Evolutionary conservation across 331 rosid genomes (phyloP), one percentile per base, ranked within the genome.

Genomic region (Malus hybrid): DNA sequence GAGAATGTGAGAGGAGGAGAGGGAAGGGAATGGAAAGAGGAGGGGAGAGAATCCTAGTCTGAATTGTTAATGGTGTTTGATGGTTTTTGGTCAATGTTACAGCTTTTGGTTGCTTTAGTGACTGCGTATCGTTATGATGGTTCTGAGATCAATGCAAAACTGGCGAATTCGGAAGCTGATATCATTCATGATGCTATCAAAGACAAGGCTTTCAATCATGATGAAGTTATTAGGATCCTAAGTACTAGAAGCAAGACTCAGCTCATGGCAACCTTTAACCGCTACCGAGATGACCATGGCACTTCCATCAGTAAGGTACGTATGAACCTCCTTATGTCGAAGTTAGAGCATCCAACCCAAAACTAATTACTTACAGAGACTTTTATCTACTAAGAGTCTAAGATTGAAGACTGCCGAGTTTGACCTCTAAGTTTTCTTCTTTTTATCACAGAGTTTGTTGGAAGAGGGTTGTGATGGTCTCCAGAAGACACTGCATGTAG

Each of bases 21-120:
- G 24, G 24, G 24, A 24, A 24, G 24, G 24, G 24, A 24, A 24
- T 24, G 24, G 24, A 24, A 24, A 24, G 24, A 24, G 24, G 24
- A 24, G 24, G 24, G 24, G 24, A 24, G 24, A 24, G 24, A 24
- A 24, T 24, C 24, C 24, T 24, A 24, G 24, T 24, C 24, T 24
- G 7, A 71, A n/a, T 32, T 71, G 52, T 15, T 71, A 33, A 71
- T 56, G 22, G 22, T 22, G 22, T 22, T 22, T 22, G 22, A 22
- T 22, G 74, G 29, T 60, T 70, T 71, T n/a, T 32, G 62, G 61
- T 50, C 14, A 27, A 33, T 71, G 15, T 64, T 70, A 44, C 94
- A 93, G 98, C 86, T 93, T 22, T 73, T 93, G 83, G 89, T 93
- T 59, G 91, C 87, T 18, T 77, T 93, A 76, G 96, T 93, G 84